A percentile compares a stretch with the other conserved stretches of the same genome.
Evolutionary conservation across 495 filamentous ascomycete species (phyloP).

Genomic region (Neurospora sp.): DNA sequence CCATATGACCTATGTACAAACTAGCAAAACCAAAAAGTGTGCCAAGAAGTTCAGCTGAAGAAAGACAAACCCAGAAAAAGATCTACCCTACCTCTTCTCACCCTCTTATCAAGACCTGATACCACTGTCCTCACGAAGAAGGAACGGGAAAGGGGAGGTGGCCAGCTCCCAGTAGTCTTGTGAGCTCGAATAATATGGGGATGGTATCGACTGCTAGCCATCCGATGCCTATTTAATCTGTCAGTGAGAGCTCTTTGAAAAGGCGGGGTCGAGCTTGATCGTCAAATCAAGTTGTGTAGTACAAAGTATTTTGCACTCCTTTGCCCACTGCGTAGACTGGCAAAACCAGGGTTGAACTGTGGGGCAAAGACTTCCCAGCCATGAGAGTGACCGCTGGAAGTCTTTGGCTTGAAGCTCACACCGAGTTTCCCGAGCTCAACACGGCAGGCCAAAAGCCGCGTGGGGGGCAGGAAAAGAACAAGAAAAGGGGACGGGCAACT

Average conservation of each 20-base stretch:
- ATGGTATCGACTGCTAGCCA: constrained; percentile 61
- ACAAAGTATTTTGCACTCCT: too few relatives aligned
- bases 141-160: background rate
- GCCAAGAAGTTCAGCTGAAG: background rate
- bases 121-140: background rate
- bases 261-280: background rate
- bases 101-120: background rate
- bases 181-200: constrained; percentile 55
- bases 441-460: too few relatives aligned
- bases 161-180: constrained; percentile 44
- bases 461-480: too few relatives aligned
- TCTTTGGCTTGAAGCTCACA: too few relatives aligned
- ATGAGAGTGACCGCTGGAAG: too few relatives aligned
- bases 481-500: too few relatives aligned
- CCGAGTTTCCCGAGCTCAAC: too few relatives aligned
- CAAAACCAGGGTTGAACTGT: too few relatives aligned
- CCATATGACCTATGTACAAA: background rate
- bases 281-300: too few relatives aligned
- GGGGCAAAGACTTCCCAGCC: too few relatives aligned
- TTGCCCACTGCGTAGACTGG: too few relatives aligned
- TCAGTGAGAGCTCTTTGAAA: constrained; percentile 1
- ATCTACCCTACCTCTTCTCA: background rate
- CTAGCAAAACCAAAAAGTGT: background rate
- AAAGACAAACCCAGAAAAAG: background rate
- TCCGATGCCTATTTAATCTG: constrained; percentile 50